Evolutionary conservation across 768 basidiomycete species (phyloP), one percentile per base, ranked within the genome.

Genomic region (Sarcodon sp.): DNA sequence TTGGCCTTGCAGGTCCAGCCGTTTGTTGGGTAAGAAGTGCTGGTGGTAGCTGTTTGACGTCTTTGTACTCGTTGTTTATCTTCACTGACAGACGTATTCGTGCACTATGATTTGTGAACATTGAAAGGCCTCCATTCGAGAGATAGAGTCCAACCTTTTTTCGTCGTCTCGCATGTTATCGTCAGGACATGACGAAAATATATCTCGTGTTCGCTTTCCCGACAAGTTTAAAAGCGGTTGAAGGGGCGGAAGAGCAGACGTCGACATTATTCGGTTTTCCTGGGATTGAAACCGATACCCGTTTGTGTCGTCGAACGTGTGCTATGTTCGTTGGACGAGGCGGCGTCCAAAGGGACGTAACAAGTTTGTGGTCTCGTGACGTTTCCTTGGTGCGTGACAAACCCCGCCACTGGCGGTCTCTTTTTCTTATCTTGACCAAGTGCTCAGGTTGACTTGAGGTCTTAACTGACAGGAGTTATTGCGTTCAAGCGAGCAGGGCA

Each of bases 1-100:
- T 75, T 33, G 88, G 88, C 35, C 83, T 72, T 37, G 83, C 76
- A 1, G 94, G 92, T 0, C 85, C 87, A 3, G 89, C 79, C 0
- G 80, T 72, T 59, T 91, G 88, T 52, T 96, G 91, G 0, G 83
- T 69, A 32, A 88, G 66, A 33, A 97, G 67, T 1, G 86, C 78
- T 3, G 87, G 64, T 0, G 94, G 94, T 2, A 98, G 77, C 31
- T 83, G 77, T 60, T 85, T 88, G 60, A 74, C 87, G 61, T 96
- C 80, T 43, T 76, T 74, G 63, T 92, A 99, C 67, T 98, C 94
- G 59, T 89, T 80, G 33, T 80, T 73, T 32, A 97, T 83, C 70
- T 96, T 96, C 44, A 87, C 78, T 3, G 89, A 72, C 34, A 96
- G 63, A 34, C 82, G 77, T 43, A 89, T 62, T 35, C 83, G 75